A percentile compares a stretch with the other conserved stretches of the same genome.
These are phyloP conservation scores for Wickerhamiella occidentalis DNA, from an alignment of 805 yeast genomes.

Conservation along the genomic window DNA sequence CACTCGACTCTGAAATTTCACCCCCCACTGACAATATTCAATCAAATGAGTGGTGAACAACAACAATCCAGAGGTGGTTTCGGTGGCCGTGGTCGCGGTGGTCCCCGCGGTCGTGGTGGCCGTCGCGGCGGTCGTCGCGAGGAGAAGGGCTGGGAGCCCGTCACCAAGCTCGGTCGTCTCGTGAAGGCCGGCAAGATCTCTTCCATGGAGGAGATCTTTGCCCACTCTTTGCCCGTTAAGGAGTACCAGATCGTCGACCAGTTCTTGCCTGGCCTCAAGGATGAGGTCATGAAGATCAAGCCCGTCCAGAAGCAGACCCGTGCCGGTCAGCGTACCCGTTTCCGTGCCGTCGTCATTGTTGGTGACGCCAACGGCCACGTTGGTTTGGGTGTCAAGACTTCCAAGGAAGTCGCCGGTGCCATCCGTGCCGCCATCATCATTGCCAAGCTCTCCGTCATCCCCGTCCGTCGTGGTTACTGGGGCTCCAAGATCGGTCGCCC, in stretches of 20 bases:
- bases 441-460: conserved; percentile 97
- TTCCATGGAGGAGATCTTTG: conserved; percentile 95
- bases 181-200: conserved; percentile 97
- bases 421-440: conserved; percentile 99
- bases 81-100: conserved; percentile 25
- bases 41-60: conserved; percentile 9
- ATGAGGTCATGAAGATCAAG: conserved; percentile 99
- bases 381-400: conserved; percentile 99
- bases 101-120: conserved; percentile 33
- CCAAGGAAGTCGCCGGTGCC: conserved; percentile 99
- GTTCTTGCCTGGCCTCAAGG: conserved; percentile 89
- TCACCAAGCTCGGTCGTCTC: conserved; percentile 99
- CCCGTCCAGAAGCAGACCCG: conserved; percentile 99
- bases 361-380: conserved; percentile 99
- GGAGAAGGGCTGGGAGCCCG: conserved; percentile 99
- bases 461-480: conserved; percentile 99
- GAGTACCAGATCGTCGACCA: conserved; percentile 98
- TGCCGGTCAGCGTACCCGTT: conserved; percentile 99
- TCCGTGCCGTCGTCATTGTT: conserved; percentile 99
- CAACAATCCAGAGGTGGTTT: conserved; percentile 13
- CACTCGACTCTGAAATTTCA: conserved; percentile 6
- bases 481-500: conserved; percentile 99
- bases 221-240: conserved; percentile 98
- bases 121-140: conserved; percentile 77
- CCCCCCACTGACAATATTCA: background rate